Conservation (phyloP, 371 early-diverging fungal genomes). For the Mycotypha africana region DNA sequence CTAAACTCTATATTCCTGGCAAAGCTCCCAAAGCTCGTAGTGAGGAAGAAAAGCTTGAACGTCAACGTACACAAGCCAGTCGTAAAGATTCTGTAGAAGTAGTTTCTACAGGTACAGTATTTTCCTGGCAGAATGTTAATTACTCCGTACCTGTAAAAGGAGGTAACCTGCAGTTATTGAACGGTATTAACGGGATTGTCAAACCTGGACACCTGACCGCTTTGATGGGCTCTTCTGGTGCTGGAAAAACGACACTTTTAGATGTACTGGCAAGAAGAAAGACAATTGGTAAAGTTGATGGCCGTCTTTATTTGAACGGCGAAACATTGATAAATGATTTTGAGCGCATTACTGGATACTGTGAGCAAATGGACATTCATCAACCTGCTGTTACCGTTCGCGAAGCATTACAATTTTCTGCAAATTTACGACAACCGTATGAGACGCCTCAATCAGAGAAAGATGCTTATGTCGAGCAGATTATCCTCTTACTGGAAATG, state of each 20-base stretch:
- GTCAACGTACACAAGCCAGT: not conserved
- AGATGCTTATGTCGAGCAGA: conserved; percentile 61
- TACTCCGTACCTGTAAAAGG: conserved; percentile 56
- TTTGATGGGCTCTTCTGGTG: conserved; percentile 84
- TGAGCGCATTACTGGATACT: conserved; percentile 74
- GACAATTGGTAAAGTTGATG: conserved; percentile 70
- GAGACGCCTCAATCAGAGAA: conserved; percentile 55
- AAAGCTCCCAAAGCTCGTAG: conserved; percentile 17
- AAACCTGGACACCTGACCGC: conserved; percentile 67
- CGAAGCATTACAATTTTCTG: conserved; percentile 72
- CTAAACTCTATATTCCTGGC: conserved; percentile 48
- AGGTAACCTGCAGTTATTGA: conserved; percentile 43
- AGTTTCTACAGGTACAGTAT: conserved; percentile 41
- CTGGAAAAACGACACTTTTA: conserved; percentile 86
- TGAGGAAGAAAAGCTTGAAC: conserved; percentile 11
- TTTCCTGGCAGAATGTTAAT: conserved; percentile 51
- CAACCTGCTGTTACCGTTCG: conserved; percentile 57
- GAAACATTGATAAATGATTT: conserved; percentile 45
- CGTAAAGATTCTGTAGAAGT: conserved; percentile 9
- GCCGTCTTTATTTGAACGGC: conserved; percentile 64
- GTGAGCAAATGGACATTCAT: conserved; percentile 83
- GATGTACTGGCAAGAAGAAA: conserved; percentile 82
- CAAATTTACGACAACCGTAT: conserved; percentile 61
- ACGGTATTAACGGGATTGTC: conserved; percentile 47
- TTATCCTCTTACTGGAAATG: conserved; percentile 62